Evolutionary conservation across 2,329 filamentous ascomycete species (phyloP).

Genomic region (Gnomoniopsis smithogilvyi): DNA sequence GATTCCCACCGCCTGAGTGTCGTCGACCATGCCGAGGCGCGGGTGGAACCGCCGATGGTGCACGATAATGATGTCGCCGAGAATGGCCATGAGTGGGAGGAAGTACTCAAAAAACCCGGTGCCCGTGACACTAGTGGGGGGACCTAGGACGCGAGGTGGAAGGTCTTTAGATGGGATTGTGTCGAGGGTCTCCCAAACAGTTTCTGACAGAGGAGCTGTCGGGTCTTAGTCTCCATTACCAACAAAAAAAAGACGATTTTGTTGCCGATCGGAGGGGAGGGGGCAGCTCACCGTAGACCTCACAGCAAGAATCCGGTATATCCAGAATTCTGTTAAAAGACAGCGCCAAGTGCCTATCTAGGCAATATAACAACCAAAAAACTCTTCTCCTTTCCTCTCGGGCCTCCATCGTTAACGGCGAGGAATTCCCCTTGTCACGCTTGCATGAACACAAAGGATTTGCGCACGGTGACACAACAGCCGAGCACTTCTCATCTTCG

Average conservation of each 20-base stretch:
- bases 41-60: conserved; percentile 42
- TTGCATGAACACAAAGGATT: conserved; percentile 31
- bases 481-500: conserved; percentile 31
- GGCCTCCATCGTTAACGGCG: conserved; percentile 34
- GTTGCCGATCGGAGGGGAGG: too few species aligned
- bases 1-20: conserved; percentile 30
- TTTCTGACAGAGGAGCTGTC: conserved; percentile 36
- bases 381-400: conserved; percentile 43
- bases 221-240: background rate
- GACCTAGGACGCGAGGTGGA: conserved; percentile 33
- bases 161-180: conserved; percentile 27
- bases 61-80: conserved; percentile 46
- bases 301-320: conserved; percentile 44
- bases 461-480: conserved; percentile 25
- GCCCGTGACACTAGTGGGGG: conserved; percentile 36
- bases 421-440: conserved; percentile 25
- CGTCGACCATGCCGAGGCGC: conserved; percentile 34
- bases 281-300: conserved; percentile 32
- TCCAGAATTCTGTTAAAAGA: conserved; percentile 42
- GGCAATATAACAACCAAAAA: conserved; percentile 45
- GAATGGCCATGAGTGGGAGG: conserved; percentile 44
- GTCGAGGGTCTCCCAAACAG: conserved; percentile 37
- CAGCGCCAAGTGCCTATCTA: conserved; percentile 44
- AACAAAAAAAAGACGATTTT: rapidly evolving
- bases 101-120: conserved; percentile 48